Base-by-base conservation (phyloP, 1,284 basidiomycete genomes). In the Peniophora sp. region DNA sequence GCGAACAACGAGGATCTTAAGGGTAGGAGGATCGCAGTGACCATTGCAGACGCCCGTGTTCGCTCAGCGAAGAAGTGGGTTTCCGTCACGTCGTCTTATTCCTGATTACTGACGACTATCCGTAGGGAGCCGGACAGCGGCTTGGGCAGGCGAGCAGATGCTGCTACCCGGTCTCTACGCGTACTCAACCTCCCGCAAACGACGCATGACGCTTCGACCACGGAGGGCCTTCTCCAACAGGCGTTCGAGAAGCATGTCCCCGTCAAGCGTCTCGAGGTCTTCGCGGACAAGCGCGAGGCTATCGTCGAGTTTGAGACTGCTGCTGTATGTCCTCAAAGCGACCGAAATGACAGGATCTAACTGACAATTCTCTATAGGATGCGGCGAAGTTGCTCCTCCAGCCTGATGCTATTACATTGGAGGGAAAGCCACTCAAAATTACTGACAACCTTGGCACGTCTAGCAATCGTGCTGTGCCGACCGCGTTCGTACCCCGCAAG, bases 151-250 rank as follows among this genome's bases (percentile, higher is more conserved):
- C 70, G 69, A 36, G 79, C 79, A 12, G 90, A 92, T 52, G 66
- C 73, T 12, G 78, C 81, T 46, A 86, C 74, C 58, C 77, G 85
- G 19, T 85, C 87, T 25, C 73, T 97, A 9, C 80, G 84, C 22
- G 71, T 97, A 41, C 79, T 74, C 34, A 83, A 85, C 46, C 72
- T 97, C n/a, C 89, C 90, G 2, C 59, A 75, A 2, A 75, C 70
- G 11, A 77, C 81, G 1, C 90, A 95, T 62, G 44, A 45, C n/a
- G 44, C 23, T 3, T 45, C 44, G 20, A 45, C 44, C 3, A 20
- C 14, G 20, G 94, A 97, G 64, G 93, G 88, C 0, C 70, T 97
- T 1, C 66, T 97, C 20, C 94, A 97, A 60, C 94, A 97, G 70
- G 71, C 72, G 0, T 69, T 97, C 6, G 90, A 93, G 64, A 94